Base-by-base conservation (phyloP, 345 rosid species). In the Syzygium oleosum region DNA sequence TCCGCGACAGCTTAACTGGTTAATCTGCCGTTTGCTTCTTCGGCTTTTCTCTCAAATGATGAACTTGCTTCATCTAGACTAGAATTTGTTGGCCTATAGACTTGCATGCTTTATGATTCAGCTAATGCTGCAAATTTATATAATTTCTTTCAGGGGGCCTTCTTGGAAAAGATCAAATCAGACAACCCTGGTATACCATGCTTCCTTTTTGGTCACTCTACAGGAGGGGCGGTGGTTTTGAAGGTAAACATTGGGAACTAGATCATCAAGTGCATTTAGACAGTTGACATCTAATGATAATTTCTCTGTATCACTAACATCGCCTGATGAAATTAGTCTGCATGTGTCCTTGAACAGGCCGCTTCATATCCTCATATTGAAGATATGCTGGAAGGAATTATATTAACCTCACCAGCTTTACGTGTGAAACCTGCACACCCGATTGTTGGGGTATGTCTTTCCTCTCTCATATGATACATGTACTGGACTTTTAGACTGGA, bases 401-500 rank as follows among this genome's bases (percentile, higher is more conserved):
- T 98, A 80, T 90, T 98, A 61, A 96, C 99, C 52, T 96, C 98
- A 12, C 99, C 99, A 86, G 99, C 99, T 87, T 94, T 98, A 87
- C 98, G 96, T 85, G 99, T 96, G 88, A 96, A 93, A 92, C 99
- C 99, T 11, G 97, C 98, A 34, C 99, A 98, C 92, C 99, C 99
- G 23, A 96, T 98, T 85, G 99, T 98, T 25, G 96, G 95, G 91
- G 99, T 98, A 88, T 90, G 94, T 87, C 12, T 83, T 61, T 84
- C 13, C 55, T 84, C 27, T 55, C 41, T 63, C 7, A 29, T 41
- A 68, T 68, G 79, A 17, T 31, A 73, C 38, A 10, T 73, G 83
- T 73, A 34, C 43, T 3, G 7, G 83, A 19, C 83, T 73, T 73
- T 38, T 5, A 21, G 83, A 73, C 14, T 21, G 23, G 43, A 73